phyloP scores from a whole-genome alignment of 23 red algal species.

The Gracilaria domingensis region DNA sequence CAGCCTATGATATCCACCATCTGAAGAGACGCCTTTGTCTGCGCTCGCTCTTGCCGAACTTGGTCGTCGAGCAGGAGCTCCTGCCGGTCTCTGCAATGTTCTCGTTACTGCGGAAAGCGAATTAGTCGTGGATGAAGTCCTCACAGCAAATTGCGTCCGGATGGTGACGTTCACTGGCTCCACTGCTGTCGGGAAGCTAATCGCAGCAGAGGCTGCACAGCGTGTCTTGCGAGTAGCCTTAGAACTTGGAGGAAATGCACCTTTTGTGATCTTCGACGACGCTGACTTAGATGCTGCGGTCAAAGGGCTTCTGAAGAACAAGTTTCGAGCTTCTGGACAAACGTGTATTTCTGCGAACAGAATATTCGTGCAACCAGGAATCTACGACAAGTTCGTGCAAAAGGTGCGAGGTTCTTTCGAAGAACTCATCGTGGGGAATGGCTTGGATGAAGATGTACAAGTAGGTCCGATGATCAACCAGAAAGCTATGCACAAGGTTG shows the following conservation, averaged over 20 bases:
- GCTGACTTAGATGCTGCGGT: conserved; percentile 81
- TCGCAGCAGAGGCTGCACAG: conserved; percentile 55
- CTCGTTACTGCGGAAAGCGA: conserved; percentile 49
- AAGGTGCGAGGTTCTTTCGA: conserved; percentile 32
- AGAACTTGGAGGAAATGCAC: conserved; percentile 92
- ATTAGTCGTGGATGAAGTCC: conserved; percentile 60
- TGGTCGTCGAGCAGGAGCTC: conserved; percentile 77
- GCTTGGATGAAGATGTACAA: conserved; percentile 69
- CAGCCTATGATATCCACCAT: conserved; percentile 17
- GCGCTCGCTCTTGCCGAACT: conserved; percentile 90
- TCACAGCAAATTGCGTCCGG: conserved; percentile 43
- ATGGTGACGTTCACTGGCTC: conserved; percentile 96
- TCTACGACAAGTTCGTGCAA: conserved; percentile 73
- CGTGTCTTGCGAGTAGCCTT: conserved; percentile 65
- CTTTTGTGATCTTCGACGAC: conserved; percentile 94
- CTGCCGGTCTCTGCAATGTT: conserved; percentile 84
- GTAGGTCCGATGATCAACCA: conserved; percentile 88
- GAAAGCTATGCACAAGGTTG: conserved; percentile 66
- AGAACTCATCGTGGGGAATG: conserved; percentile 74
- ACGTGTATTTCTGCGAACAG: conserved; percentile 91
- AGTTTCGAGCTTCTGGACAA: conserved; percentile 87
- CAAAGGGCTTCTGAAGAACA: conserved; percentile 63
- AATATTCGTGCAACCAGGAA: conserved; percentile 75
- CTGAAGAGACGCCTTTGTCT: conserved; percentile 85
- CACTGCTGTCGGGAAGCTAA: conserved; percentile 78